Evolutionary conservation across 805 yeast species (phyloP), one percentile per base, ranked within the genome.

Genomic region (Starmerella asiatica): DNA sequence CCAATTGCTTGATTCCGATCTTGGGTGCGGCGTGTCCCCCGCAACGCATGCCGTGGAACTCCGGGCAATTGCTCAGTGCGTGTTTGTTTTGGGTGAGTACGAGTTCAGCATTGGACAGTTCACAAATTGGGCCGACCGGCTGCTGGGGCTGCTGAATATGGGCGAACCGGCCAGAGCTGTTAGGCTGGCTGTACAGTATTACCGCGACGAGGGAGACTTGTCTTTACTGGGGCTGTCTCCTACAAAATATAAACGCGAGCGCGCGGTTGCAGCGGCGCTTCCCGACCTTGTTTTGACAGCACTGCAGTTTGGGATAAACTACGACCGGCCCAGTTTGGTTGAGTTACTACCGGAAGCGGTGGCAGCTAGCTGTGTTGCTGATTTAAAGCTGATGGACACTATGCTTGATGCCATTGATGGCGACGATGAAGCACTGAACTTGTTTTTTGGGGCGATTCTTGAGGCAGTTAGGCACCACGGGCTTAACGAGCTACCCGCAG

Each of bases 71-170:
- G 71, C 63, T 44, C 65, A 69, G 2, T 64, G 69, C 18, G 34
- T 83, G 0, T 68, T 75, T 49, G 40, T 73, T 1, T 49, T 76
- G 37, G 79, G 79, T 0, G 60, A 63, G 30, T 67, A 68, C 38
- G 76, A 71, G 41, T 52, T 74, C 32, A 60, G 60, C 5, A 65
- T 76, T 2, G 93, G 86, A 0, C 63, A 73, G 19, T 57, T 74
- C 14, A 62, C 74, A 2, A 74, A 69, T 48, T 83, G 85, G 94
- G 82, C 78, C 0, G 86, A 79, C 47, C 61, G 65, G 21, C 56
- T 81, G 1, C 55, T 70, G 42, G 62, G 58, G 5, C 52, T 70
- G 11, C 61, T 83, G 35, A 61, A 69, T 9, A 48, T 58, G 2
- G 73, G 70, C 1, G 55, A 68, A 18, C 77, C 75, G 39, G 55